Evolutionary conservation across 257 asterid genomes (phyloP), one percentile per base, ranked within the genome.

Genomic region (Primulina eburnea): DNA sequence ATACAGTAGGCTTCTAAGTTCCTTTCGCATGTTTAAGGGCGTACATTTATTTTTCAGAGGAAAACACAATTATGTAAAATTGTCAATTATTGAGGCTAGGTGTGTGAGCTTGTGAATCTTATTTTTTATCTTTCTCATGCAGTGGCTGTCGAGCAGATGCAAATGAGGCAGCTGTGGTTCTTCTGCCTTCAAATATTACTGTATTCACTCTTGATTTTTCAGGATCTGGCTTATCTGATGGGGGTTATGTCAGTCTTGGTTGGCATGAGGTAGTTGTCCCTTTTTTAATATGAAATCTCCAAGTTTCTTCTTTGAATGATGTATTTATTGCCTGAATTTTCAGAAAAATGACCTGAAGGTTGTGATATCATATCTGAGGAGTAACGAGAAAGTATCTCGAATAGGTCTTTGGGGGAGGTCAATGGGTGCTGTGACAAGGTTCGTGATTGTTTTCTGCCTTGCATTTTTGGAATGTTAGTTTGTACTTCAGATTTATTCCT

Each of bases 321-420:
- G 38, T n/a, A 33, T 47, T 18, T 66, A 59, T 68, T 55, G 70
- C 74, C 62, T 53, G 73, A 67, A 62, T 81, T 14, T 74, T 55
- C 91, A 91, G 97, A 92, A 89, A 89, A 80, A 85, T 84, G 98
- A 93, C 81, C 94, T 93, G 73, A 90, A 90, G 82, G 89, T 88
- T 71, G 97, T 93, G 73, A 83, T 93, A 16, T 86, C 99, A 53
- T 75, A 90, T 84, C 84, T 93, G 80, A 82, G 97, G 80, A 80
- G 86, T 88, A 89, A 86, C 50, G 76, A 75, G 73, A 86, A 80
- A 66, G 76, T 90, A 59, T 93, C 99, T 56, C 88, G 94, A 43
- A 85, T 93, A 71, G 99, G 95, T 75, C 97, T 93, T 67, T 93
- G 97, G 99, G 99, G 99, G 65, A 83, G 99, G 79, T 93, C 99